A percentile compares a stretch with the other conserved stretches of the same genome.
These are phyloP conservation scores for Solanum pinnatisectum DNA, from an alignment of 257 asterid species.

Conservation along the genomic window DNA sequence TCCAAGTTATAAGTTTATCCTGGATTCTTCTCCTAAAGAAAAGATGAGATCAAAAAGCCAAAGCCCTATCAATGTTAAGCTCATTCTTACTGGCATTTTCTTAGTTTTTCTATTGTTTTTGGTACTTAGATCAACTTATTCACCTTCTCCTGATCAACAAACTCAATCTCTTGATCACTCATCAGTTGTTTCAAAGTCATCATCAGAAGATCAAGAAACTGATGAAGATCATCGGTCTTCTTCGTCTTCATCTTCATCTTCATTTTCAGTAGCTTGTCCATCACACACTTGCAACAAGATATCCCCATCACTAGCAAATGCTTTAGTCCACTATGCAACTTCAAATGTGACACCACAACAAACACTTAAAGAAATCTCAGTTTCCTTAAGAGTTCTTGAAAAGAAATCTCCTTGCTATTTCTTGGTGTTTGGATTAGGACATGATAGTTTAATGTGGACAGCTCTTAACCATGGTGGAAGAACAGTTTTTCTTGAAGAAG, in stretches of 20 bases:
- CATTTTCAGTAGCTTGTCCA: not conserved
- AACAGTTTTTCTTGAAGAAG: slow-evolving; percentile 80
- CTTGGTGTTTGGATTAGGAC: slow-evolving; percentile 77
- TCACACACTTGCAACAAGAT: slow-evolving; percentile 45
- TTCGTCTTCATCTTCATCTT: not conserved
- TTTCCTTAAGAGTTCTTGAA: slow-evolving; percentile 53
- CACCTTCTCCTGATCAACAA: slow-evolving; percentile 5
- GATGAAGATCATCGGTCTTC: slow-evolving; percentile 3
- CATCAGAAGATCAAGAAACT: not conserved
- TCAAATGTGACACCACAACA: slow-evolving; percentile 86
- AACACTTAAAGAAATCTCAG: slow-evolving; percentile 58
- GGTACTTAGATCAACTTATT: slow-evolving; percentile 32
- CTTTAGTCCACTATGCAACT: slow-evolving; percentile 73
- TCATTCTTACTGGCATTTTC: slow-evolving; percentile 32
- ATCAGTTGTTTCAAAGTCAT: not conserved
- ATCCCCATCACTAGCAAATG: slow-evolving; percentile 52
- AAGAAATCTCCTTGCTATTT: slow-evolving; percentile 73
- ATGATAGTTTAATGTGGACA: slow-evolving; percentile 90
- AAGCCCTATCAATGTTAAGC: slow-evolving; percentile 37
- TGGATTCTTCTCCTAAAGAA: not conserved
- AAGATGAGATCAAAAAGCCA: slow-evolving; percentile 31
- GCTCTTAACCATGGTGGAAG: slow-evolving; percentile 75
- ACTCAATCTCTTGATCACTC: not conserved
- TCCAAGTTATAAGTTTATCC: not conserved
- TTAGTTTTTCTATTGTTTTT: slow-evolving; percentile 38